phyloP scores from a whole-genome alignment of 2,329 filamentous ascomycete genomes.

The Hypocrella siamensis region DNA sequence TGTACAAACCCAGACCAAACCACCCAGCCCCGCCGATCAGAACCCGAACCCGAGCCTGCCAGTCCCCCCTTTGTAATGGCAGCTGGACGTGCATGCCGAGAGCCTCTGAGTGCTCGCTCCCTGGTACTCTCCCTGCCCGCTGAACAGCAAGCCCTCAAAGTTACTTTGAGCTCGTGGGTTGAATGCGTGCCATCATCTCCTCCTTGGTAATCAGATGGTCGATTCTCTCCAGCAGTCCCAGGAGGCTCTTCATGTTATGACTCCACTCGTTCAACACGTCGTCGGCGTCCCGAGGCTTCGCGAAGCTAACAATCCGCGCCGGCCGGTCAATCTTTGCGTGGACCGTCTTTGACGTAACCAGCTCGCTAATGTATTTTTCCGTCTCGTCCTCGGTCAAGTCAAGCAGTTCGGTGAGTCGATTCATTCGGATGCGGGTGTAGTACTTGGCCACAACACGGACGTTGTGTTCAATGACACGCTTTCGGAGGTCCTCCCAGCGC shows the following conservation, averaged over 20 bases:
- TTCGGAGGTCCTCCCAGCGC: constrained; percentile 88
- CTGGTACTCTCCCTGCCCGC: too few relatives aligned
- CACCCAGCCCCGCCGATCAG: too few relatives aligned
- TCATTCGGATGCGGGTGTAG: constrained; percentile 93
- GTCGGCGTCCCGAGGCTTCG: constrained; percentile 85
- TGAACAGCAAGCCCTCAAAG: too few relatives aligned
- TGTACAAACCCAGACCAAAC: too few relatives aligned
- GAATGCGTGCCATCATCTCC: constrained; percentile 99
- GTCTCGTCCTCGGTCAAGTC: constrained; percentile 92
- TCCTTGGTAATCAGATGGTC: constrained; percentile 99
- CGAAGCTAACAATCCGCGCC: constrained; percentile 82
- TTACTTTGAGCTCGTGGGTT: constrained; percentile 38
- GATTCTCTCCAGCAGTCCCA: constrained; percentile 76
- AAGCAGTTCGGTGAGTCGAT: constrained; percentile 74
- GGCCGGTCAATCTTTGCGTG: constrained; percentile 96
- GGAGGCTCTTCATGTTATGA: constrained; percentile 87
- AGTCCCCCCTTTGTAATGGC: too few relatives aligned
- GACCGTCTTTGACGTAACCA: constrained; percentile 95
- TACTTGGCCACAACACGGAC: constrained; percentile 96
- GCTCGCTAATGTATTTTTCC: constrained; percentile 95
- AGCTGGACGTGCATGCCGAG: too few relatives aligned
- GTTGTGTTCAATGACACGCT: constrained; percentile 98
- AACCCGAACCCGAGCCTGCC: too few relatives aligned
- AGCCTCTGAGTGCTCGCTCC: too few relatives aligned
- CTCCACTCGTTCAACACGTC: constrained; percentile 98